Evolutionary conservation across 768 basidiomycete species (phyloP).

Genomic region (Ramaria sp.): DNA sequence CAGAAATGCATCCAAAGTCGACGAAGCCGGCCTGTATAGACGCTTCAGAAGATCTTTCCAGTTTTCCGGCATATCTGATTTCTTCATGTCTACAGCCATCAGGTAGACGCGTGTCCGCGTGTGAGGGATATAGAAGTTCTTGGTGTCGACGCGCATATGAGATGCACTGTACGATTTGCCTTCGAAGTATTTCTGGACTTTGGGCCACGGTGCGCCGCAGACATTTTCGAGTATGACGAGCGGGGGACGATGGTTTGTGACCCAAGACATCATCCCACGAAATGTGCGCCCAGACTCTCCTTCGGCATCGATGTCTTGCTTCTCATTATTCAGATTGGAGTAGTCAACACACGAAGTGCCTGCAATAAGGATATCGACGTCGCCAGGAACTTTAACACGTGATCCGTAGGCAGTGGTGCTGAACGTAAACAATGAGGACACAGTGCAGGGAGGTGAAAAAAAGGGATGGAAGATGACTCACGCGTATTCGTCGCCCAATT

Average conservation of each 20-base stretch:
- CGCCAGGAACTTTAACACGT: conserved; percentile 73
- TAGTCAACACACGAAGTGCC: conserved; percentile 97
- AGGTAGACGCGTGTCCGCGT: conserved; percentile 88
- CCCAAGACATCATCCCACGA: conserved; percentile 91
- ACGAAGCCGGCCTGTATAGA: conserved; percentile 75
- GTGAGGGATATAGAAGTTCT: conserved; percentile 89
- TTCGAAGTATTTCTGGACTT: conserved; percentile 68
- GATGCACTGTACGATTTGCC: conserved; percentile 66
- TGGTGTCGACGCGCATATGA: conserved; percentile 66
- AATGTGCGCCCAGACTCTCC: conserved; percentile 94
- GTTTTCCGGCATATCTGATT: conserved; percentile 46
- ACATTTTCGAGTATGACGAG: conserved; percentile 95
- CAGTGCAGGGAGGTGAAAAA: background rate
- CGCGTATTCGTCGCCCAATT: conserved; percentile 72
- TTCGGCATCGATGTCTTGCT: conserved; percentile 79
- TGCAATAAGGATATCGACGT: conserved; percentile 84
- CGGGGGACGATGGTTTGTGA: conserved; percentile 74
- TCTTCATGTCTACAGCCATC: conserved; percentile 59
- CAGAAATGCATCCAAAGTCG: conserved; percentile 86
- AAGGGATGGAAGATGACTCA: conserved; percentile 26
- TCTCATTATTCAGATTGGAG: conserved; percentile 89
- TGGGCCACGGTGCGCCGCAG: conserved; percentile 78
- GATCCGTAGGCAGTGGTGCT: conserved; percentile 93
- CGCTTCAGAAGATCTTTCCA: conserved; percentile 59
- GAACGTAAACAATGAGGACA: background rate